Conservation (phyloP, 1,284 basidiomycete species). For the Ganoderma sinense region DNA sequence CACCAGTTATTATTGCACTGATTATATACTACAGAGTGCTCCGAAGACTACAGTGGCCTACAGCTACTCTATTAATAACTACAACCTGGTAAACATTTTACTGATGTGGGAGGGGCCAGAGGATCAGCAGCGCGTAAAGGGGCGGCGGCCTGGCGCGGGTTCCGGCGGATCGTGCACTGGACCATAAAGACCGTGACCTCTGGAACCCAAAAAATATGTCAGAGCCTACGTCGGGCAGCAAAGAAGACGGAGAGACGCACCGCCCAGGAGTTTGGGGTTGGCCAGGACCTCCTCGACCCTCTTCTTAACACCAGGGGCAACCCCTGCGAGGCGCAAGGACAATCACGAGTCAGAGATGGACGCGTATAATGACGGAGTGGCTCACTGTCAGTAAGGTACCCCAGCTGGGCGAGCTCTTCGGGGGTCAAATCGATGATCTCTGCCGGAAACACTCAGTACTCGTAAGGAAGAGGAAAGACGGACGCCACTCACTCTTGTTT, state of each 20-base stretch:
- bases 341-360: slow-evolving; percentile 41
- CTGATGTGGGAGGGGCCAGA: too few species aligned
- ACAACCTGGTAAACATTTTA: too few species aligned
- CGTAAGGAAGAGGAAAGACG: slow-evolving; percentile 40
- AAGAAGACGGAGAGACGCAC: slow-evolving; percentile 39
- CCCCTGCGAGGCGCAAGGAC: slow-evolving; percentile 42
- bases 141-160: too few species aligned
- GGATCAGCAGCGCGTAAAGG: too few species aligned
- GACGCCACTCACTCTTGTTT: slow-evolving; percentile 42
- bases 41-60: too few species aligned
- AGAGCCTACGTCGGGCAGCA: slow-evolving; percentile 23
- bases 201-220: too few species aligned
- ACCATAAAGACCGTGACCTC: too few species aligned
- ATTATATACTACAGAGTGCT: too few species aligned
- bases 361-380: slow-evolving; percentile 38
- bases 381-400: slow-evolving; percentile 41
- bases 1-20: too few species aligned
- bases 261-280: slow-evolving; percentile 36
- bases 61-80: too few species aligned
- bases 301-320: slow-evolving; percentile 35
- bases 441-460: slow-evolving; percentile 44
- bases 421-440: slow-evolving; percentile 44
- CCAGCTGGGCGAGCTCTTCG: slow-evolving; percentile 39
- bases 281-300: slow-evolving; percentile 39
- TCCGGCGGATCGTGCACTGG: too few species aligned